Conservation (phyloP, 164 flowering plant species). For the Chimonanthus praecox region DNA sequence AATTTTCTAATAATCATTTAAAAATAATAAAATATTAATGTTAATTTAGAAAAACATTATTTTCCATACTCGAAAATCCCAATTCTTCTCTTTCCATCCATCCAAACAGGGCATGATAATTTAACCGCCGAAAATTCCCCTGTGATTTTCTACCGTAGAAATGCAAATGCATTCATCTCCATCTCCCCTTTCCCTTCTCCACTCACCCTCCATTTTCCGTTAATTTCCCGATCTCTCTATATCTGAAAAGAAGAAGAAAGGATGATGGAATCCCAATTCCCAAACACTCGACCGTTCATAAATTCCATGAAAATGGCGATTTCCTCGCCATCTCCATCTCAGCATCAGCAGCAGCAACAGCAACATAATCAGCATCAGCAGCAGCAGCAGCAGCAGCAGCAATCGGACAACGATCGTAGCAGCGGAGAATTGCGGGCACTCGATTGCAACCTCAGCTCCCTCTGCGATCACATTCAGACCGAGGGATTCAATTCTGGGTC, state of each 20-base stretch:
- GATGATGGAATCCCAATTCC: background rate
- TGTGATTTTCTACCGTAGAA: too few relatives aligned
- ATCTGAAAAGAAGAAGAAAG: too few relatives aligned
- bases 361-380: background rate
- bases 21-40: too few relatives aligned
- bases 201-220: background rate
- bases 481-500: slow-evolving; percentile 84
- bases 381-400: slow-evolving; percentile 13
- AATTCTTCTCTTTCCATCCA: too few relatives aligned
- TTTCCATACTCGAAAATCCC: too few relatives aligned
- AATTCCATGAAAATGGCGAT: background rate
- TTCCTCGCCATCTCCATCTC: slow-evolving; percentile 4
- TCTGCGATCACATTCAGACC: slow-evolving; percentile 82
- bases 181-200: background rate
- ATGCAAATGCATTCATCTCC: background rate
- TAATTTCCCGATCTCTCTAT: background rate
- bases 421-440: slow-evolving; percentile 50
- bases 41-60: too few relatives aligned
- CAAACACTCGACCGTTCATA: background rate
- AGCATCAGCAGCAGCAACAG: background rate
- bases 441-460: slow-evolving; percentile 75
- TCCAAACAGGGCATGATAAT: too few relatives aligned
- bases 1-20: too few relatives aligned
- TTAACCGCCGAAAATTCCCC: too few relatives aligned
- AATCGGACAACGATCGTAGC: slow-evolving; percentile 56